phyloP scores from a whole-genome alignment of 148 eudicot species.

The Polygonum maritimum region DNA sequence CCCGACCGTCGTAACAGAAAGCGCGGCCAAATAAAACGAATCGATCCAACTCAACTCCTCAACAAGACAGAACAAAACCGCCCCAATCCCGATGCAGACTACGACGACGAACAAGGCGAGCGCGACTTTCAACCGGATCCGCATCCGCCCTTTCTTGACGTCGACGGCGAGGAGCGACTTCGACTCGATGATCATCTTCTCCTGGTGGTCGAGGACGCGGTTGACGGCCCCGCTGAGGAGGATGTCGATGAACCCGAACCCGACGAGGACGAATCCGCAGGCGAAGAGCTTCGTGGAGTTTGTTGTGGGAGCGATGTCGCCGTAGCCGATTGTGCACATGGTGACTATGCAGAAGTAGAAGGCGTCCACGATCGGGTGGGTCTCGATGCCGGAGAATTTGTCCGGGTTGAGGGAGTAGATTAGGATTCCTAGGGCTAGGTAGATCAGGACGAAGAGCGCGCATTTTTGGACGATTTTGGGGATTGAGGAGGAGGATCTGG shows the following conservation, averaged over 20 bases:
- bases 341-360: constrained; percentile 62
- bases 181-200: constrained; percentile 23
- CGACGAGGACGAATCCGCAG: constrained; percentile 42
- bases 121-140: constrained; percentile 50
- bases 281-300: constrained; percentile 41
- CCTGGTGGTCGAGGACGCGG: constrained; percentile 51
- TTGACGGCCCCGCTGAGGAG: constrained; percentile 43
- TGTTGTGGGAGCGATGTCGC: constrained; percentile 49
- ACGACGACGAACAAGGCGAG: constrained; percentile 40
- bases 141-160: constrained; percentile 44
- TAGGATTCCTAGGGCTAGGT: constrained; percentile 32
- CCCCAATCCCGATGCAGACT: constrained; percentile 39
- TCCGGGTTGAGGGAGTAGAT: constrained; percentile 36
- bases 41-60: constrained; percentile 44
- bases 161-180: constrained; percentile 22
- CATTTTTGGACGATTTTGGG: constrained; percentile 20
- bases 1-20: constrained; percentile 67
- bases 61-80: constrained; percentile 23
- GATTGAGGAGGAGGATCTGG: neutral
- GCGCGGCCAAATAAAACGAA: constrained; percentile 40
- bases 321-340: constrained; percentile 72
- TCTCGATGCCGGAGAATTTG: constrained; percentile 37
- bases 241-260: constrained; percentile 59
- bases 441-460: constrained; percentile 20
- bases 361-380: constrained; percentile 47